Evolutionary conservation across 352 stramenopile species (phyloP), one percentile per base, ranked within the genome.

Genomic region (Phytophthora sp.): DNA sequence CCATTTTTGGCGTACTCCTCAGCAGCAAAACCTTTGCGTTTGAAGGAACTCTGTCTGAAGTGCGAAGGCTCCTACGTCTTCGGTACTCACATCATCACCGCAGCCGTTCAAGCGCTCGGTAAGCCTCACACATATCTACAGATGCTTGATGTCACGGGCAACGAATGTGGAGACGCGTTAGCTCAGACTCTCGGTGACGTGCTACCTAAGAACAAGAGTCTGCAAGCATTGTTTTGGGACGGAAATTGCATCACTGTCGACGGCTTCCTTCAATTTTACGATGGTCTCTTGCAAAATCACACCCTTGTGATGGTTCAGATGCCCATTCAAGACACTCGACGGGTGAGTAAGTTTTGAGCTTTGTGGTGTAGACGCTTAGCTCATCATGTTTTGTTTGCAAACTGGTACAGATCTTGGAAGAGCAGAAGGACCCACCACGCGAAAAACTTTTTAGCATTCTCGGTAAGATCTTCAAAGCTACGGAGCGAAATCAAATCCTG

Each of bases 201-300:
- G 6, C 51, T 95, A 24, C 82, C 78, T 0, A 55, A 62, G 21
- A 95, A 91, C 55, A 77, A 68, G 38, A 78, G 67, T 28, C 54
- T 93, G 11, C 79, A 81, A 15, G 70, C 82, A 7, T 70, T 95
- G 31, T 95, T 88, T 51, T 92, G 84, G 84, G 86, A 95, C 41
- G 76, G 72, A 31, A 95, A 93, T 46, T 82, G 77, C 53, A 89
- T 79, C 52, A 91, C 79, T 0, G 74, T 93, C 26, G 79, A 87
- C 23, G 86, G 86, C 7, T 91, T 91, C 53, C 46, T 74, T 24
- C 54, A 60, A 11, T 91, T 94, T 28, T 84, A 91, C 69, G 74
- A 84, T 12, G 82, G 78, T 2, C 52, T 92, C 2, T 13, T 79
- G 31, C 65, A 72, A 30, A 94, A 94, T 43, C 67, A 64, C 11